These are phyloP conservation scores for Chlorella sp. DNA, from an alignment of 139 green algal genomes.

Conservation along the genomic window DNA sequence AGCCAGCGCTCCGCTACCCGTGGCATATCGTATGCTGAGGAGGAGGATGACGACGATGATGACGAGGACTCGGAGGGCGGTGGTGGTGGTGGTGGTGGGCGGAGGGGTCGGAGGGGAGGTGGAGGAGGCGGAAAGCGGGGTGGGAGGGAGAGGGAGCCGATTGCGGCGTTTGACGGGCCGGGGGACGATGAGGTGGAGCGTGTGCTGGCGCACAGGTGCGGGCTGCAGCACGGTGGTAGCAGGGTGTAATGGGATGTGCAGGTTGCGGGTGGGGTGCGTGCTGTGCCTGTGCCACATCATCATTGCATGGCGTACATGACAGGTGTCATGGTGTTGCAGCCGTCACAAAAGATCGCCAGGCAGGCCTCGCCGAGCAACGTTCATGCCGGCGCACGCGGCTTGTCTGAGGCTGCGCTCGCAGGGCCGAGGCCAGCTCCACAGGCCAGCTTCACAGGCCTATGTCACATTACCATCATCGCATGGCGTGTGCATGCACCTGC, in stretches of 20 bases:
- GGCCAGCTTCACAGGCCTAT: no score
- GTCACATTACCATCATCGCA: no score
- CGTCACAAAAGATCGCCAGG: neutral
- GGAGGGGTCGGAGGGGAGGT: neutral
- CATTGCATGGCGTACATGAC: no score
- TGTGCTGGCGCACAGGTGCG: conserved; percentile 58
- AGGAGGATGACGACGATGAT: neutral
- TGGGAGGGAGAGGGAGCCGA: conserved; percentile 17
- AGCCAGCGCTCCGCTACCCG: conserved; percentile 18
- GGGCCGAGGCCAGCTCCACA: no score
- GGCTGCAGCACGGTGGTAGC: neutral
- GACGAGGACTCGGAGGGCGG: neutral
- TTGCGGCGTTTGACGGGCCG: conserved; percentile 42
- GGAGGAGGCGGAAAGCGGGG: neutral
- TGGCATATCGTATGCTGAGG: conserved; percentile 24
- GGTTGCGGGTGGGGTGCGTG: neutral
- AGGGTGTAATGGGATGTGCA: neutral
- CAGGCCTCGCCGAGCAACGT: neutral
- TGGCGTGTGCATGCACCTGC: no score
- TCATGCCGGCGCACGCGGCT: neutral
- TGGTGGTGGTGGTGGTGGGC: conserved; percentile 1
- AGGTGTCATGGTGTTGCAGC: no score
- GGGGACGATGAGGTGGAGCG: conserved; percentile 62
- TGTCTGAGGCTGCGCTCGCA: no score
- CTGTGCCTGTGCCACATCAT: neutral